These are phyloP conservation scores for Diaporthe aspalathi DNA, from an alignment of 2,329 filamentous ascomycete genomes.

Conservation along the genomic window DNA sequence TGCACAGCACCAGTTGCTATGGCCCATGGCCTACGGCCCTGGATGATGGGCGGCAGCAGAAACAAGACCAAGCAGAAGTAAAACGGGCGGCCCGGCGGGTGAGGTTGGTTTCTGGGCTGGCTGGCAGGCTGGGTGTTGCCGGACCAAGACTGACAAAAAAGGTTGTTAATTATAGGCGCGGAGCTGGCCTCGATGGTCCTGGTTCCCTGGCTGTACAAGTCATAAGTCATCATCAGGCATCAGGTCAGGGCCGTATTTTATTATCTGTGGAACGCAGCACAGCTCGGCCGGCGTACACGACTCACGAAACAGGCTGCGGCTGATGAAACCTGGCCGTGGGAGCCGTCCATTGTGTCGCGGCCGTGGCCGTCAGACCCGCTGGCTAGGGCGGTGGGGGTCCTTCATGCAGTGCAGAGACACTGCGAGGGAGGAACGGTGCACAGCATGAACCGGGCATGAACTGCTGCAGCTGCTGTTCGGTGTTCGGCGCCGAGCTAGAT, in stretches of 20 bases:
- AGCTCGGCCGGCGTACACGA: constrained; percentile 10
- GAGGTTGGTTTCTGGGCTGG: neutral
- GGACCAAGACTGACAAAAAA: neutral
- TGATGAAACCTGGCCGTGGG: constrained; percentile 34
- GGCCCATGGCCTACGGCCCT: neutral
- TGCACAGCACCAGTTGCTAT: neutral
- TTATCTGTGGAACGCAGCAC: constrained; percentile 2
- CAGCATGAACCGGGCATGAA: constrained; percentile 10
- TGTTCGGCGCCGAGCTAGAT: neutral
- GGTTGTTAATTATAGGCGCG: constrained; percentile 28
- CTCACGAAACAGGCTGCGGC: constrained; percentile 34
- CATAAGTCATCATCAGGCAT: no score
- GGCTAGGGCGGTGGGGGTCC: constrained; percentile 11
- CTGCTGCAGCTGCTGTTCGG: neutral
- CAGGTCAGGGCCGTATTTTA: neutral
- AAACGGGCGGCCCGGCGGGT: neutral
- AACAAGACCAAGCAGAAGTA: neutral
- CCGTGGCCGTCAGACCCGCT: constrained; percentile 20
- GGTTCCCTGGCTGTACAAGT: neutral
- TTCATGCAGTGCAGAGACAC: constrained; percentile 18
- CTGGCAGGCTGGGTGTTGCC: neutral
- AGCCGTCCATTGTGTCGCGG: constrained; percentile 14
- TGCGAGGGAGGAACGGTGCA: no score
- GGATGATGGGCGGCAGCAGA: neutral
- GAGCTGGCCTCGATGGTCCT: constrained; percentile 5